phyloP scores from a whole-genome alignment of 108 stramenopile genomes.

The Nitzschia palea region DNA sequence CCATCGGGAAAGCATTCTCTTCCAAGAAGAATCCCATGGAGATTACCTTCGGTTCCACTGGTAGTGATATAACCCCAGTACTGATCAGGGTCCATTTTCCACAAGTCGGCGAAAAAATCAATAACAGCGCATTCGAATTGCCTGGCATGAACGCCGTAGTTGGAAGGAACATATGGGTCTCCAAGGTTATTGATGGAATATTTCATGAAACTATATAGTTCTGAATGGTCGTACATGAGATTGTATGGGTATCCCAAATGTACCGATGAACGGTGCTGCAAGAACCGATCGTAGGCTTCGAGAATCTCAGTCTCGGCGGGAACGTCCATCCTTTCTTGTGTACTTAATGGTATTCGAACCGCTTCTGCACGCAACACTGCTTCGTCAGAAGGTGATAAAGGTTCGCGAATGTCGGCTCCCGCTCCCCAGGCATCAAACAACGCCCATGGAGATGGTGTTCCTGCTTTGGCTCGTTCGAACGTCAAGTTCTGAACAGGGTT shows the following conservation, averaged over 20 bases:
- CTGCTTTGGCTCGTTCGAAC: conserved; percentile 49
- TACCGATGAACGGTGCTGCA: conserved; percentile 64
- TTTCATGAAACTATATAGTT: conserved; percentile 85
- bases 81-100: conserved; percentile 66
- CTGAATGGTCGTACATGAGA: conserved; percentile 86
- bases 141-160: conserved; percentile 84
- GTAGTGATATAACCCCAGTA: conserved; percentile 93
- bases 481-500: conserved; percentile 16
- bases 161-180: conserved; percentile 83
- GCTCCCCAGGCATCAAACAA: conserved; percentile 92
- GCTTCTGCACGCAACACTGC: conserved; percentile 43
- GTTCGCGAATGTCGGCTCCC: conserved; percentile 42
- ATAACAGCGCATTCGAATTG: conserved; percentile 88
- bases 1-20: conserved; percentile 87
- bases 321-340: conserved; percentile 31
- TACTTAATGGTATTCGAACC: conserved; percentile 70
- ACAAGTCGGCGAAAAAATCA: conserved; percentile 87
- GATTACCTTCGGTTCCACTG: conserved; percentile 87
- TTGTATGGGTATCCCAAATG: conserved; percentile 92
- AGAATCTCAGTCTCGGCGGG: conserved; percentile 75
- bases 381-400: conserved; percentile 44
- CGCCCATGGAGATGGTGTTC: conserved; percentile 89
- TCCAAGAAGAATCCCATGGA: conserved; percentile 84
- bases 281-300: conserved; percentile 64
- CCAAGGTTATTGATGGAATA: conserved; percentile 90